Percentiles rank a stretch among this genome's conserved stretches.
phyloP scores from a whole-genome alignment of 2,329 filamentous ascomycete genomes.

The Xylariaceae sp. region DNA sequence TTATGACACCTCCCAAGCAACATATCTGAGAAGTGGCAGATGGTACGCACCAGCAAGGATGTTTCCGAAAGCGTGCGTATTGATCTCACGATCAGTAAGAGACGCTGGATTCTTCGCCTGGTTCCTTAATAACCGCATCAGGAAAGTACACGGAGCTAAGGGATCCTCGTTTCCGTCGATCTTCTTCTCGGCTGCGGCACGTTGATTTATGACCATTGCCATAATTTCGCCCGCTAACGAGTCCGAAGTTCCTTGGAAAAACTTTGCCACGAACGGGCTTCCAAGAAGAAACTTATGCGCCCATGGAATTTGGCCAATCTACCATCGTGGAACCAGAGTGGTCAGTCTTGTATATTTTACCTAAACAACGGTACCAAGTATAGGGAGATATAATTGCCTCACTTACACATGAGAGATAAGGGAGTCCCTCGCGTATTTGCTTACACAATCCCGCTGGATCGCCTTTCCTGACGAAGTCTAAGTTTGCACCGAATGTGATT shows the following conservation, averaged over 20 bases:
- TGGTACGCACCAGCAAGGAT: conserved; percentile 2
- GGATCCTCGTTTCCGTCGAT: neutral
- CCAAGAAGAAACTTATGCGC: conserved; percentile 5
- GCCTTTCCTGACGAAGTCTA: conserved; percentile 1
- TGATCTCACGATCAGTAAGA: conserved; percentile 11
- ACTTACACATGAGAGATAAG: conserved; percentile 4
- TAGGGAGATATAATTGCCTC: too few species aligned
- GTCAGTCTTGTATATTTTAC: neutral
- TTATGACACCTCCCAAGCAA: too few species aligned
- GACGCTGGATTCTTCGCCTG: conserved; percentile 6
- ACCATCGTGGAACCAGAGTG: too few species aligned
- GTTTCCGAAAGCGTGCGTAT: conserved; percentile 6
- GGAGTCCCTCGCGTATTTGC: neutral
- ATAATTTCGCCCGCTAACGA: neutral
- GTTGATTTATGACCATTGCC: neutral
- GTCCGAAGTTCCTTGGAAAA: neutral
- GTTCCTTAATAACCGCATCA: conserved; percentile 3
- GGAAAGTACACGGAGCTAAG: conserved; percentile 1
- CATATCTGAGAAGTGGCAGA: too few species aligned
- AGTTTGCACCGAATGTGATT: conserved; percentile 1
- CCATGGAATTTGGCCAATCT: conserved; percentile 5
- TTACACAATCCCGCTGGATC: conserved; percentile 1
- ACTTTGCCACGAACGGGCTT: neutral
- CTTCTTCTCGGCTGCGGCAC: conserved; percentile 1
- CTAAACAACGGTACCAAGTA: too few species aligned